phyloP scores from a whole-genome alignment of 1,284 basidiomycete species.

The Trichosporon sp. region DNA sequence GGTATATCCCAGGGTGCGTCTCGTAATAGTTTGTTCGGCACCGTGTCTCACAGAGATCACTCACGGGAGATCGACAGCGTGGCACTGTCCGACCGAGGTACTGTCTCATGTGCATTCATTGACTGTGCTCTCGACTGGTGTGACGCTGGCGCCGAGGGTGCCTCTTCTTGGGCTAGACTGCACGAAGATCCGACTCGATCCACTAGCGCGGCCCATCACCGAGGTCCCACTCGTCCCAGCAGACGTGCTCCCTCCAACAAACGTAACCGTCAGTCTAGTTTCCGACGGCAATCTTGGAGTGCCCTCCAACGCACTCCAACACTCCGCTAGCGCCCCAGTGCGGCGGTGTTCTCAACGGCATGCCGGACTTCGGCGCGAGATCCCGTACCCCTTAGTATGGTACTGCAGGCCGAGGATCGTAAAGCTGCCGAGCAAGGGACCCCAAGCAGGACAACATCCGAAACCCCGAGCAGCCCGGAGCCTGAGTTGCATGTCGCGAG shows the following conservation, averaged over 20 bases:
- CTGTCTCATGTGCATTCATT: background rate
- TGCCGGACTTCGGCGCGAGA: background rate
- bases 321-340: background rate
- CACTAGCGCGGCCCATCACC: background rate
- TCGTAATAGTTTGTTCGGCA: background rate
- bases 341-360: background rate
- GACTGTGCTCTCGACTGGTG: background rate
- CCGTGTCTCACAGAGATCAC: conserved; percentile 11
- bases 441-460: background rate
- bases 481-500: background rate
- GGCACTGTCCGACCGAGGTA: background rate
- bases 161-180: background rate
- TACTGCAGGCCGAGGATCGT: background rate
- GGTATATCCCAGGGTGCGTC: background rate
- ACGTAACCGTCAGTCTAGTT: background rate
- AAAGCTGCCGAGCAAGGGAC: background rate
- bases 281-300: background rate
- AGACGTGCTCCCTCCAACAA: background rate
- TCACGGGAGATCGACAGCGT: conserved; percentile 16
- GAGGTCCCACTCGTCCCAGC: background rate
- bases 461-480: no score
- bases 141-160: no score
- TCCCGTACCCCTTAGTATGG: background rate
- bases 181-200: background rate
- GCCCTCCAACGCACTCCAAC: background rate